Evolutionary conservation across 1,139 yeast species (phyloP).

Genomic region (Taphrina wiesneri): DNA sequence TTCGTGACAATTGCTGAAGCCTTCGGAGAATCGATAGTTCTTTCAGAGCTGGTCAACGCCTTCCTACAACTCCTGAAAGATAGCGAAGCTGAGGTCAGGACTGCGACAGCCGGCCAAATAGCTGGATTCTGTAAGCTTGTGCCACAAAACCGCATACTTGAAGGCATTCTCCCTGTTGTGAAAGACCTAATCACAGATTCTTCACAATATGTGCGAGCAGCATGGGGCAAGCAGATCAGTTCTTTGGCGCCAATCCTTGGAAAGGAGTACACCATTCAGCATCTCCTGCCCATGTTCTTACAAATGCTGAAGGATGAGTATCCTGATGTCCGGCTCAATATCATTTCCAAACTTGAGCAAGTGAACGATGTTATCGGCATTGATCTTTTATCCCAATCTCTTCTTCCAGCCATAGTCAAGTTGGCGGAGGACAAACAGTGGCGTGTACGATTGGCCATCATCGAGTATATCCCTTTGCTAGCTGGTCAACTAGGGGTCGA

Average conservation of each 20-base stretch:
- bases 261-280: slow-evolving; percentile 75
- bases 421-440: slow-evolving; percentile 95
- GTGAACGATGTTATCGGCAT: slow-evolving; percentile 95
- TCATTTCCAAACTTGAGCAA: slow-evolving; percentile 84
- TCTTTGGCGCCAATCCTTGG: slow-evolving; percentile 84
- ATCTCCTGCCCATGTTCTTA: slow-evolving; percentile 81
- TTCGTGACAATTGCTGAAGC: slow-evolving; percentile 72
- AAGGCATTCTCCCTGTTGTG: slow-evolving; percentile 78
- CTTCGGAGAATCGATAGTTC: slow-evolving; percentile 48
- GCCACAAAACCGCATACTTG: slow-evolving; percentile 55
- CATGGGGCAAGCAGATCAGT: slow-evolving; percentile 85
- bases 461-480: slow-evolving; percentile 90
- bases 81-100: slow-evolving; percentile 94
- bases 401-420: slow-evolving; percentile 93
- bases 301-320: slow-evolving; percentile 95
- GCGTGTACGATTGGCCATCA: slow-evolving; percentile 96
- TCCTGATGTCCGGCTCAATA: slow-evolving; percentile 93
- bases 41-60: slow-evolving; percentile 62
- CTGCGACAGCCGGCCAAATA: slow-evolving; percentile 87
- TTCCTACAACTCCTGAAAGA: slow-evolving; percentile 81
- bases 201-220: slow-evolving; percentile 88
- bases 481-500: slow-evolving; percentile 96
- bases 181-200: slow-evolving; percentile 84
- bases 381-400: slow-evolving; percentile 76
- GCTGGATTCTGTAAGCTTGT: slow-evolving; percentile 58